These are phyloP conservation scores for Fraxinus sp. DNA, from an alignment of 305 asterid species.

Conservation along the genomic window DNA sequence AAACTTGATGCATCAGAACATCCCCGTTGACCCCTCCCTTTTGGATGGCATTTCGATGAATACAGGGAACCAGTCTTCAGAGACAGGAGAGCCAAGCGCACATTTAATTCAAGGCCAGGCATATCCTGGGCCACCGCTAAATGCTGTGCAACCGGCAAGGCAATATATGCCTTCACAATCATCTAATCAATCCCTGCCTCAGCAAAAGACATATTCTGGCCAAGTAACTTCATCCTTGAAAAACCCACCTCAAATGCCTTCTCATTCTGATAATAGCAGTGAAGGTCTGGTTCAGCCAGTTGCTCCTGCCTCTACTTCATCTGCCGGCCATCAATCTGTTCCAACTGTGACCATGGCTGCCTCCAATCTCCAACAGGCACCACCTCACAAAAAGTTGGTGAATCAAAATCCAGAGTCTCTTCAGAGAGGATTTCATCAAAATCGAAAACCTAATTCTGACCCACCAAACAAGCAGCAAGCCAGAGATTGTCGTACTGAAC, in stretches of 20 bases:
- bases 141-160: conserved; percentile 38
- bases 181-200: conserved; percentile 41
- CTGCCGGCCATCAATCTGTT: conserved; percentile 38
- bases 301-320: conserved; percentile 34
- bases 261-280: conserved; percentile 45
- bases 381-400: conserved; percentile 36
- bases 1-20: conserved; percentile 45
- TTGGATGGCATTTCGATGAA: conserved; percentile 43
- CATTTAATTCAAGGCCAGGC: conserved; percentile 44
- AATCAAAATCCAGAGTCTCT: conserved; percentile 42
- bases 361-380: conserved; percentile 37
- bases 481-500: conserved; percentile 39
- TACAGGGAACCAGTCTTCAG: conserved; percentile 39
- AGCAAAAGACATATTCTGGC: conserved; percentile 43
- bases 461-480: conserved; percentile 36
- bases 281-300: conserved; percentile 45
- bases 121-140: conserved; percentile 35
- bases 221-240: conserved; percentile 38
- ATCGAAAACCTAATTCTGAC: conserved; percentile 39
- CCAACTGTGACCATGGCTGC: conserved; percentile 36
- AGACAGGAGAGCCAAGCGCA: conserved; percentile 41
- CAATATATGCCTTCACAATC: conserved; percentile 35
- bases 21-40: conserved; percentile 42
- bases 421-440: conserved; percentile 46
- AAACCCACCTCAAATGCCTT: conserved; percentile 35